Evolutionary conservation across 2,329 filamentous ascomycete species (phyloP).

Genomic region (Penicillium sp.): DNA sequence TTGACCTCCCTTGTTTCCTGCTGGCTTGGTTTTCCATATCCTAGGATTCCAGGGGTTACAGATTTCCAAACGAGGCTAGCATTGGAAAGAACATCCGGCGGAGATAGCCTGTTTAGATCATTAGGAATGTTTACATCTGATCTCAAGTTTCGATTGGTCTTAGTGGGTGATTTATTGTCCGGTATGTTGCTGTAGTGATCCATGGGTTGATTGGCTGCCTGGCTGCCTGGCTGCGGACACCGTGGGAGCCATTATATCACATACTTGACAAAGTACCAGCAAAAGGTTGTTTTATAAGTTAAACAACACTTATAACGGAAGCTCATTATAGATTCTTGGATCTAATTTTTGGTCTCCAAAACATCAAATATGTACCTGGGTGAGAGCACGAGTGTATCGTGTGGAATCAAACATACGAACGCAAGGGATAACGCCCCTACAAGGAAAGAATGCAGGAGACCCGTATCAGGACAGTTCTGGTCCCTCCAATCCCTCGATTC

Average conservation of each 20-base stretch:
- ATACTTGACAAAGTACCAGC: no score
- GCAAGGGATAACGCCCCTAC: background rate
- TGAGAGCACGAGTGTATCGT: background rate
- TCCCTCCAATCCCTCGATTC: background rate
- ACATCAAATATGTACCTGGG: background rate
- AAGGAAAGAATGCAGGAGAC: background rate
- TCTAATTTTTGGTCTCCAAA: background rate
- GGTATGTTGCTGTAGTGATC: background rate
- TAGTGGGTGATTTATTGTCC: background rate
- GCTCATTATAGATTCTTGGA: no score
- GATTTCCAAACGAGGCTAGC: background rate
- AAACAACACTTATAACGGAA: no score
- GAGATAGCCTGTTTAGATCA: background rate
- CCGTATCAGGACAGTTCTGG: background rate
- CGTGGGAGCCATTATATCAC: background rate
- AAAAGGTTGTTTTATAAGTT: no score
- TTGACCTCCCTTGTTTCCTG: constrained; percentile 1
- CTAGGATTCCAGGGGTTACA: constrained; percentile 3
- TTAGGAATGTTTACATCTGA: background rate
- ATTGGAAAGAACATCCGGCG: background rate
- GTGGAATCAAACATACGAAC: background rate
- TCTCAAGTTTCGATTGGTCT: background rate
- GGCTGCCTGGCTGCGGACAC: background rate
- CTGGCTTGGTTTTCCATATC: background rate
- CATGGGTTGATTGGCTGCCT: background rate